phyloP scores from a whole-genome alignment of 371 early-diverging fungal species.

The Furculomyces boomerangus region DNA sequence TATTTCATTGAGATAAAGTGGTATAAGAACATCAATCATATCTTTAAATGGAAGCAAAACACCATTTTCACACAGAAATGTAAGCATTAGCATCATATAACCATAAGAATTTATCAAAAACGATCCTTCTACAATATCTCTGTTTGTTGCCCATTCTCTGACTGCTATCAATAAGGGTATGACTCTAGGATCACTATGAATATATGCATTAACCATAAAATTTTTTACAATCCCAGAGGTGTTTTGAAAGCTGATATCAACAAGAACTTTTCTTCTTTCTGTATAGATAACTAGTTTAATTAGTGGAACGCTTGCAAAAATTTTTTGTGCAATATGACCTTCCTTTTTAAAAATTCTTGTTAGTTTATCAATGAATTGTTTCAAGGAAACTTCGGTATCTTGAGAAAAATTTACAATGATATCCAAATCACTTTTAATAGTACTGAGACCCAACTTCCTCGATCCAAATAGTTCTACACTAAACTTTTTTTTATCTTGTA shows the following conservation, averaged over 20 bases:
- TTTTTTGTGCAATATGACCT: background rate
- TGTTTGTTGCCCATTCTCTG: background rate
- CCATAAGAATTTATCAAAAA: background rate
- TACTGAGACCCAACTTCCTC: background rate
- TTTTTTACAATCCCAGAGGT: background rate
- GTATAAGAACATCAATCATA: background rate
- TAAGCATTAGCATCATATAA: background rate
- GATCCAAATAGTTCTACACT: background rate
- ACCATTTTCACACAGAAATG: background rate
- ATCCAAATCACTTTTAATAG: background rate
- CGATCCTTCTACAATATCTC: background rate
- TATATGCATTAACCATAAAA: background rate
- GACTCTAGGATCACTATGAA: background rate
- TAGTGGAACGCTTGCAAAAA: background rate
- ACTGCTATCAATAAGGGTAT: background rate
- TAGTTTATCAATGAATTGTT: background rate
- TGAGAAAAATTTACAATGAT: background rate
- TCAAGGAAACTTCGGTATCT: background rate
- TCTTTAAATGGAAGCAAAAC: background rate
- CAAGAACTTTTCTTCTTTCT: background rate
- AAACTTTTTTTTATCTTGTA: too few species aligned
- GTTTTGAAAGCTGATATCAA: background rate
- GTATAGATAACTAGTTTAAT: background rate
- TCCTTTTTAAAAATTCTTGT: background rate
- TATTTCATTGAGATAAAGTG: too few species aligned